These are phyloP conservation scores for Cercospora citrullina DNA, from an alignment of 2,329 filamentous ascomycete species.

Conservation along the genomic window DNA sequence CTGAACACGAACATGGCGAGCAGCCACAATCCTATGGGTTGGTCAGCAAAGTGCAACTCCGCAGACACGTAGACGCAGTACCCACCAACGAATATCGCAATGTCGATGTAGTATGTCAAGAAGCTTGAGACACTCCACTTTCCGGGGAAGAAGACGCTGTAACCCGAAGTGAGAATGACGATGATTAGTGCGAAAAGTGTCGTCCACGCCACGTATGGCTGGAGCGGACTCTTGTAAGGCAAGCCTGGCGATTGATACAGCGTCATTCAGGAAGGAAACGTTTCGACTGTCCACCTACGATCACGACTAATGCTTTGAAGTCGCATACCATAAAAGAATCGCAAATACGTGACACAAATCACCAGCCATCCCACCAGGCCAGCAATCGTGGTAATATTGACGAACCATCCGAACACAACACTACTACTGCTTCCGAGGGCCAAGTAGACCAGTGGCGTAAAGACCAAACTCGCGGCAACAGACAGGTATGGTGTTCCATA, in stretches of 20 bases:
- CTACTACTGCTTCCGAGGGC: slow-evolving; percentile 20
- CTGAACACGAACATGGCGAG: slow-evolving; percentile 4
- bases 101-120: slow-evolving; percentile 26
- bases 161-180: slow-evolving; percentile 66
- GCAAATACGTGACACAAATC: slow-evolving; percentile 24
- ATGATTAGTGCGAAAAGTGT: slow-evolving; percentile 57
- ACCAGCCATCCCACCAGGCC: slow-evolving; percentile 25
- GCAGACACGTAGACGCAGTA: not conserved
- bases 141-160: slow-evolving; percentile 55
- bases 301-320: slow-evolving; percentile 18
- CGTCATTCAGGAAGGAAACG: too few relatives aligned
- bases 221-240: slow-evolving; percentile 47
- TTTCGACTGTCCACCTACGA: not conserved
- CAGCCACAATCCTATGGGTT: slow-evolving; percentile 11
- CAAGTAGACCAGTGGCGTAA: slow-evolving; percentile 23
- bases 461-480: slow-evolving; percentile 20
- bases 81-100: slow-evolving; percentile 21
- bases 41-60: not conserved
- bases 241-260: slow-evolving; percentile 11
- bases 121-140: slow-evolving; percentile 38
- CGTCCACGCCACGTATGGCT: slow-evolving; percentile 59
- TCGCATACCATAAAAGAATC: slow-evolving; percentile 20
- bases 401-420: slow-evolving; percentile 25
- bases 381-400: slow-evolving; percentile 25
- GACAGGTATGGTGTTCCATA: slow-evolving; percentile 21